Conservation (phyloP, 768 basidiomycete species). For the Boletus tylopilopsis region DNA sequence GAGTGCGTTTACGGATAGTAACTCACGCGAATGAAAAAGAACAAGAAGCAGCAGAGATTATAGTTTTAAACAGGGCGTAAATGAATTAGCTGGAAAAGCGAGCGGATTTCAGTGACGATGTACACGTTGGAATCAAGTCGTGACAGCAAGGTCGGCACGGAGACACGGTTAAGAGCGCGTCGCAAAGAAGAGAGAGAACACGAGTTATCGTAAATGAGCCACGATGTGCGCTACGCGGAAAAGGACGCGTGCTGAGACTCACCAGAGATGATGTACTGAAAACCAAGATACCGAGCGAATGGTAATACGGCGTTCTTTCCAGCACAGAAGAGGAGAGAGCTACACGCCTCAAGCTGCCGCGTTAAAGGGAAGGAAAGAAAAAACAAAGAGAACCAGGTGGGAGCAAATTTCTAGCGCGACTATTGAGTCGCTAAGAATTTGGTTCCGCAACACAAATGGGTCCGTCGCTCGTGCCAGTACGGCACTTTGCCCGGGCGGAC, state of each 20-base stretch:
- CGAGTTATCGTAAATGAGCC: constrained; percentile 30
- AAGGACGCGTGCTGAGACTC: constrained; percentile 31
- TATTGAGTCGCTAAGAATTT: constrained; percentile 35
- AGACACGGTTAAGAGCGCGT: constrained; percentile 31
- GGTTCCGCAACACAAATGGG: constrained; percentile 33
- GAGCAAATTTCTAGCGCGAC: constrained; percentile 33
- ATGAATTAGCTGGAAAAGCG: constrained; percentile 34
- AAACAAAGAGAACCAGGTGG: constrained; percentile 25
- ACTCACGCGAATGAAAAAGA: constrained; percentile 30
- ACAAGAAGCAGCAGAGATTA: constrained; percentile 28
- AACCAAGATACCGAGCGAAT: constrained; percentile 21
- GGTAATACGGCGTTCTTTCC: constrained; percentile 15
- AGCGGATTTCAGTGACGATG: constrained; percentile 22
- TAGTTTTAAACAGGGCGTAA: constrained; percentile 31
- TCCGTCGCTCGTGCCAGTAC: constrained; percentile 28
- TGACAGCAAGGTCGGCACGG: constrained; percentile 25
- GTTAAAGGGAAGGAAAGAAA: constrained; percentile 29
- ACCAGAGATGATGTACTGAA: constrained; percentile 32
- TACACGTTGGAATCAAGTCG: constrained; percentile 21
- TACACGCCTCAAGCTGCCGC: constrained; percentile 20
- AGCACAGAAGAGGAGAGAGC: constrained; percentile 23
- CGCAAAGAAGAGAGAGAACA: constrained; percentile 18
- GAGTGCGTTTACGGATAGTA: constrained; percentile 2
- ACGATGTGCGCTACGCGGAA: constrained; percentile 28
- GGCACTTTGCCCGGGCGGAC: constrained; percentile 26